Conservation (phyloP, 345 rosid species). For the Eucalyptus guilfoylei region DNA sequence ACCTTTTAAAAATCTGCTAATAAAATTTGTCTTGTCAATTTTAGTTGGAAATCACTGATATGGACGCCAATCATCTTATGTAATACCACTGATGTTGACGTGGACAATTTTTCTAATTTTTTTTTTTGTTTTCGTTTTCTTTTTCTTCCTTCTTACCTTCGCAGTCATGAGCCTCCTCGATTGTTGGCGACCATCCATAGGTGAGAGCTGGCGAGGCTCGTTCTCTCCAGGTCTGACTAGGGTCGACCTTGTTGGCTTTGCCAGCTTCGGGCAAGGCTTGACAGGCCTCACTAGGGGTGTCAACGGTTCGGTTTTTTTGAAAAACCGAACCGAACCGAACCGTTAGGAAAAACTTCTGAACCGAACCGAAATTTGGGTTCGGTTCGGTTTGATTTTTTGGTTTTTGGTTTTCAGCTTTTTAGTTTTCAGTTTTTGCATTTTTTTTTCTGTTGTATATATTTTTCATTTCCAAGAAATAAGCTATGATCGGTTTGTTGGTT, state of each 20-base stretch:
- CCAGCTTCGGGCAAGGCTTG: neutral
- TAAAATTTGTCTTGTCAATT: accelerated
- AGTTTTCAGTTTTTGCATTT: too few species aligned
- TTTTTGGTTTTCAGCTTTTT: too few species aligned
- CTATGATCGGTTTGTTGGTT: too few species aligned
- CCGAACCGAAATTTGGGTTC: too few species aligned
- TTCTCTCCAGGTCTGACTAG: neutral
- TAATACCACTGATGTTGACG: too few species aligned
- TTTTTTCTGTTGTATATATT: too few species aligned
- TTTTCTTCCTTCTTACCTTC: too few species aligned
- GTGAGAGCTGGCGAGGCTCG: accelerated
- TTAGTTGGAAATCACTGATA: accelerated
- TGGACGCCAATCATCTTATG: accelerated
- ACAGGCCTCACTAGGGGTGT: neutral
- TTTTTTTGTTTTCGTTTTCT: accelerated
- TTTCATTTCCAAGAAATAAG: too few species aligned
- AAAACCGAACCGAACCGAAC: accelerated
- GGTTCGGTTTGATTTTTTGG: accelerated
- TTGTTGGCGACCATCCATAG: neutral
- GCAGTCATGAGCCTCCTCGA: accelerated
- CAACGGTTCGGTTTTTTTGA: too few species aligned
- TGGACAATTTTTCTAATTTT: too few species aligned
- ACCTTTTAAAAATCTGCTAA: neutral
- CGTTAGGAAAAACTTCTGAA: too few species aligned
- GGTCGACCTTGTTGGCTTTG: accelerated